phyloP scores from a whole-genome alignment of 2,329 filamentous ascomycete genomes.

The Neofusicoccum umdonicola region DNA sequence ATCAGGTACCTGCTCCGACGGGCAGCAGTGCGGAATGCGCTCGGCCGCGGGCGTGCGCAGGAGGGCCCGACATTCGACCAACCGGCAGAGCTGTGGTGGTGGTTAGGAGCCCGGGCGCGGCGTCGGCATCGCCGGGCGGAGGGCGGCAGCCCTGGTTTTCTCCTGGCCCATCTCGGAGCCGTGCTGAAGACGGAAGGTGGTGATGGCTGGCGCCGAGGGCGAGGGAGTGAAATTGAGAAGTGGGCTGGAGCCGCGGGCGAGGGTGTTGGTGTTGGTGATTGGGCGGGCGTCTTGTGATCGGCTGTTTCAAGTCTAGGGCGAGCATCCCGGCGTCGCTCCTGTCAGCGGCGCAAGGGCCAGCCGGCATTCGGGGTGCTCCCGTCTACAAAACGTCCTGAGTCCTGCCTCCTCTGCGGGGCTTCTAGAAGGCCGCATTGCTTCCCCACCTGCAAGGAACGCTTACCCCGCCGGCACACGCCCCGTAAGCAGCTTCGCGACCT shows the following conservation, averaged over 20 bases:
- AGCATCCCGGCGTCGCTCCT: not conserved
- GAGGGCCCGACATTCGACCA: conserved; percentile 5
- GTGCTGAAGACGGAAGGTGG: not conserved
- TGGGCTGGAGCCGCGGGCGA: conserved; percentile 1
- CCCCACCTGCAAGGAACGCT: conserved; percentile 5
- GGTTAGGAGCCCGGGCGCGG: not conserved
- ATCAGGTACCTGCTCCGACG: not conserved
- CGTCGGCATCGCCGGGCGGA: not conserved
- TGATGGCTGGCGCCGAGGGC: not conserved
- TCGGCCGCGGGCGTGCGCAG: not conserved
- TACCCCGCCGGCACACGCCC: not conserved
- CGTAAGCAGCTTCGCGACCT: not conserved
- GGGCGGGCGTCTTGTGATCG: conserved; percentile 5
- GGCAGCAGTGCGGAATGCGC: not conserved
- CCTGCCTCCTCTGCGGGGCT: not conserved
- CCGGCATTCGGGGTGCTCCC: not conserved
- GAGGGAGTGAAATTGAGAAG: not conserved
- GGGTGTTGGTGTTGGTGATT: not conserved
- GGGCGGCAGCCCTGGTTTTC: not conserved
- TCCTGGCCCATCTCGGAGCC: conserved; percentile 5
- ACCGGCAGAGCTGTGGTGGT: not conserved
- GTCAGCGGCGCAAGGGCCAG: not conserved
- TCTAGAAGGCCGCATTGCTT: conserved; percentile 2
- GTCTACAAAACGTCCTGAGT: not conserved
- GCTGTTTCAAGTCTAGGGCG: conserved; percentile 3